Evolutionary conservation across 768 basidiomycete genomes (phyloP).

Genomic region (Mycena rosella): DNA sequence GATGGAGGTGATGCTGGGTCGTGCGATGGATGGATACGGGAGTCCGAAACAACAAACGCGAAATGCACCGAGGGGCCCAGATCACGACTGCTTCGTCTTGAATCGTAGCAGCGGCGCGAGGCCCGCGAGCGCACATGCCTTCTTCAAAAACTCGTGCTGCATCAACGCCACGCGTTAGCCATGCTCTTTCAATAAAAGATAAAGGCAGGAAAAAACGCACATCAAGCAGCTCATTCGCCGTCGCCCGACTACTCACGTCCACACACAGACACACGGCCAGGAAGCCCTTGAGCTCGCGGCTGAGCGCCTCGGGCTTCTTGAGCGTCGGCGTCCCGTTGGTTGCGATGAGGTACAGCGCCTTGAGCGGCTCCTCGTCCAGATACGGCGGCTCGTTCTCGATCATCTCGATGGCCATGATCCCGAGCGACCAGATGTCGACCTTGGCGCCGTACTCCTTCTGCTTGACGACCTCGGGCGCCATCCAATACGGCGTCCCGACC

Average conservation of each 20-base stretch:
- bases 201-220: slow-evolving; percentile 58
- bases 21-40: not conserved
- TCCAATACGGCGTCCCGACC: slow-evolving; percentile 99
- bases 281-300: slow-evolving; percentile 94
- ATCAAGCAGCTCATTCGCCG: slow-evolving; percentile 86
- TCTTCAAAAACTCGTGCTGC: slow-evolving; percentile 96
- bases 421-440: slow-evolving; percentile 96
- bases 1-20: not conserved
- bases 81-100: slow-evolving; percentile 73
- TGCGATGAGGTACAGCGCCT: slow-evolving; percentile 95
- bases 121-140: slow-evolving; percentile 85
- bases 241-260: slow-evolving; percentile 94
- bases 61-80: slow-evolving; percentile 34
- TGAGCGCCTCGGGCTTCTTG: slow-evolving; percentile 94
- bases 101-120: slow-evolving; percentile 90
- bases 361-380: slow-evolving; percentile 93
- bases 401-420: slow-evolving; percentile 99
- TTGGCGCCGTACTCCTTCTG: slow-evolving; percentile 98
- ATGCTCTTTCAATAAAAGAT: not conserved
- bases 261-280: slow-evolving; percentile 98
- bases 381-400: slow-evolving; percentile 98
- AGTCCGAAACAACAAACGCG: slow-evolving; percentile 4
- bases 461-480: slow-evolving; percentile 99
- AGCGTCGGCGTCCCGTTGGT: slow-evolving; percentile 98
- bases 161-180: slow-evolving; percentile 34